Percentiles rank a stretch among this genome's conserved stretches.
phyloP scores from a whole-genome alignment of 140 eudicot species.

The Cichorium intybus region DNA sequence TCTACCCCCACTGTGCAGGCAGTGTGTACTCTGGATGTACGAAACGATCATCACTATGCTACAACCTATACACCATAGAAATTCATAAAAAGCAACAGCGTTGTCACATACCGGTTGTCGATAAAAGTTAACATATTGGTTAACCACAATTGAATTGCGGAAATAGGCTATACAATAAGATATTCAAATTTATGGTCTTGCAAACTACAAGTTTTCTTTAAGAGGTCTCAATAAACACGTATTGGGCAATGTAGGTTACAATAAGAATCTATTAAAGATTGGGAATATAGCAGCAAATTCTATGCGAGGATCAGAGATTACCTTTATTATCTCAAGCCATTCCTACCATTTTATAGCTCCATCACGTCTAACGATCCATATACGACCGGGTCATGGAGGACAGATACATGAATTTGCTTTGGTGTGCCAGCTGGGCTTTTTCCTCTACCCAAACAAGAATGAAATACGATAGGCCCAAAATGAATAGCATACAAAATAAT shows the following conservation, averaged over 20 bases:
- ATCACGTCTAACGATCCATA: not conserved
- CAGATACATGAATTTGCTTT: not conserved
- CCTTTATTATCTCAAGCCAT: not conserved
- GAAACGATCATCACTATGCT: too few relatives aligned
- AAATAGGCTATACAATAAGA: not conserved
- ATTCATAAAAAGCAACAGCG: too few relatives aligned
- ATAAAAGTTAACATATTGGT: too few relatives aligned
- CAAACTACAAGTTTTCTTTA: not conserved
- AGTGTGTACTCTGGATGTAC: too few relatives aligned
- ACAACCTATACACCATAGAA: too few relatives aligned
- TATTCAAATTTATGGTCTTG: not conserved
- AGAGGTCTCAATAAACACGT: not conserved
- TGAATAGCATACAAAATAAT: not conserved
- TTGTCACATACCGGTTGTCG: too few relatives aligned
- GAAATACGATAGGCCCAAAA: not conserved
- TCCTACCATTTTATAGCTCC: not conserved
- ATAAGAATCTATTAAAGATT: not conserved
- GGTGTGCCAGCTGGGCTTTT: constrained; percentile 6
- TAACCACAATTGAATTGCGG: too few relatives aligned
- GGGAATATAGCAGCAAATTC: not conserved
- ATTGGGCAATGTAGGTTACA: not conserved
- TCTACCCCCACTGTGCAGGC: too few relatives aligned
- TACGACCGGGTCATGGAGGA: constrained; percentile 1
- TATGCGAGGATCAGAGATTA: not conserved
- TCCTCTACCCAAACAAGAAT: not conserved